Conservation (phyloP, 306 rosid species). For the Gastrolobium bilobum region DNA sequence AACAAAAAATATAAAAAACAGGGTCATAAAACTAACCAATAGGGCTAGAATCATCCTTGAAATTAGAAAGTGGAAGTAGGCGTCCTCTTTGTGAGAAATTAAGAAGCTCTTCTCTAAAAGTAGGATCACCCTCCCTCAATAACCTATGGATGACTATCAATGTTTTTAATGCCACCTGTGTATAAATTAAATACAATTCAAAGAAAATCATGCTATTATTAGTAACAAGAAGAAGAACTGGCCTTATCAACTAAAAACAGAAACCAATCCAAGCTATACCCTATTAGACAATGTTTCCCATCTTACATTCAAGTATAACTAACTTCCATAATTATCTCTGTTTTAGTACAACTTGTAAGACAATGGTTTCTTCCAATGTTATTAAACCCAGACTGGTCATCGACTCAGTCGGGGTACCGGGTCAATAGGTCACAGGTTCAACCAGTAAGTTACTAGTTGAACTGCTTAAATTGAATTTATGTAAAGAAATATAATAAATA, state of each 20-base stretch:
- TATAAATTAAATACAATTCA: neutral
- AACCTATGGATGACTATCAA: constrained; percentile 77
- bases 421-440: too few species aligned
- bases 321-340: neutral
- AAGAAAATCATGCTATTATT: neutral
- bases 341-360: too few species aligned
- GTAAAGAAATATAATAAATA: too few species aligned
- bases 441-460: too few species aligned
- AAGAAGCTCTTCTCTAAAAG: constrained; percentile 79
- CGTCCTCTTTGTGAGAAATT: constrained; percentile 72
- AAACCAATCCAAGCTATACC: neutral
- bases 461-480: too few species aligned
- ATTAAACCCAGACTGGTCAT: too few species aligned
- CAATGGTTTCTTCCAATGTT: too few species aligned
- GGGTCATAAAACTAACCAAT: constrained; percentile 63
- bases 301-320: neutral
- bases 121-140: constrained; percentile 85
- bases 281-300: neutral
- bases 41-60: constrained; percentile 89
- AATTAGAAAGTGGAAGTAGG: constrained; percentile 84
- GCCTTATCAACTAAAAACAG: neutral
- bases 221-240: neutral
- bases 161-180: constrained; percentile 82
- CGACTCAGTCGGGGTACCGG: too few species aligned
- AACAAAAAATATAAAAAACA: constrained; percentile 4